A percentile compares a stretch with the other conserved stretches of the same genome.
phyloP scores from a whole-genome alignment of 2,329 filamentous ascomycete genomes.

The Aspergillus hiratsukae region DNA sequence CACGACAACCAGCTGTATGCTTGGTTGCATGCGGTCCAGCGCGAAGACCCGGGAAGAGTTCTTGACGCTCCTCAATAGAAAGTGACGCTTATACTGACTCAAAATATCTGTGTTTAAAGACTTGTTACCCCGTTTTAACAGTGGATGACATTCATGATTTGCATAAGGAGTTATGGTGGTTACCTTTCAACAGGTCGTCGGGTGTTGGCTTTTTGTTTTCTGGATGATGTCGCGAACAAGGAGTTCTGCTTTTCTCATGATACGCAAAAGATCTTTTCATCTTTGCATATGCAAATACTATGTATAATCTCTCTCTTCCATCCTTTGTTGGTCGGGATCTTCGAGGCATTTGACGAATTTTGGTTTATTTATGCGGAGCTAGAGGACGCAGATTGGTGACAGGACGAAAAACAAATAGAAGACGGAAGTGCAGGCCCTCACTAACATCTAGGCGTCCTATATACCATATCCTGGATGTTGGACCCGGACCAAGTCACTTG shows the following conservation, averaged over 20 bases:
- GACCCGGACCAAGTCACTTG: background rate
- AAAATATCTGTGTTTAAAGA: slow-evolving; percentile 11
- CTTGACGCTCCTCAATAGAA: slow-evolving; percentile 68
- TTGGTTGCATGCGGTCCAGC: slow-evolving; percentile 90
- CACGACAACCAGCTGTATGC: slow-evolving; percentile 93
- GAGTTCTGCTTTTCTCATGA: slow-evolving; percentile 14
- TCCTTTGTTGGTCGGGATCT: background rate
- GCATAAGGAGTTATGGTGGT: slow-evolving; percentile 32
- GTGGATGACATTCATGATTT: slow-evolving; percentile 24
- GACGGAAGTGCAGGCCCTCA: background rate
- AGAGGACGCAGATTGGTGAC: background rate
- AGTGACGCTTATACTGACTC: slow-evolving; percentile 25
- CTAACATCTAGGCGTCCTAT: background rate
- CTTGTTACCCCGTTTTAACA: slow-evolving; percentile 20
- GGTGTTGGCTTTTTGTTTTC: slow-evolving; percentile 18
- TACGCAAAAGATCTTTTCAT: slow-evolving; percentile 1
- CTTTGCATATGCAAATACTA: slow-evolving; percentile 3
- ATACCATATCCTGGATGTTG: background rate
- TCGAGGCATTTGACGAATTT: background rate
- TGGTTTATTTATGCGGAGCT: background rate
- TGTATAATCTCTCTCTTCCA: background rate
- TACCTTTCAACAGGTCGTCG: slow-evolving; percentile 40
- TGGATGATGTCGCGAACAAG: background rate
- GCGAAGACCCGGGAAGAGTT: slow-evolving; percentile 97
- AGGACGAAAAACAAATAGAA: background rate